A percentile compares a stretch with the other conserved stretches of the same genome.
Evolutionary conservation across 257 asterid genomes (phyloP).

Genomic region (Solanum medicagineum): DNA sequence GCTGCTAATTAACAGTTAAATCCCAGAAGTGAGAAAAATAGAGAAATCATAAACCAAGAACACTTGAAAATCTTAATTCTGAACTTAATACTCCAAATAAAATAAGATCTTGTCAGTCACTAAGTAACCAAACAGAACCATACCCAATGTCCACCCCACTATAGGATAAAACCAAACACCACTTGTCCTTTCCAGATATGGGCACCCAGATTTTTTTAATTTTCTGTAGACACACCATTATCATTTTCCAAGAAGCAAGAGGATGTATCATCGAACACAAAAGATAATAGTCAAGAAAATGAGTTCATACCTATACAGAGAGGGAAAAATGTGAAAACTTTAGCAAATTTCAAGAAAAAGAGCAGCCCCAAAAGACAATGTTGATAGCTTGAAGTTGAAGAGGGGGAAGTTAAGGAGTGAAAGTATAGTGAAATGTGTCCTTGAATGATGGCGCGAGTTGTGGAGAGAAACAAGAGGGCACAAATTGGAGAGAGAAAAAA

Average conservation of each 20-base stretch:
- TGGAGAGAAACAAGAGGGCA: constrained; percentile 10
- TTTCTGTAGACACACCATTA: background rate
- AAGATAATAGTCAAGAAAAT: background rate
- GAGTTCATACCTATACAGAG: background rate
- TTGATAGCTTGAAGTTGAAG: background rate
- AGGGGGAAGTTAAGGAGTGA: background rate
- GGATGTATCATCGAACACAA: background rate
- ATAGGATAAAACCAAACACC: background rate
- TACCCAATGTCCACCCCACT: background rate
- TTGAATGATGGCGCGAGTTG: constrained; percentile 25
- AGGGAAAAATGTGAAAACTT: background rate
- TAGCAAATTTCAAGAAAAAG: constrained; percentile 8
- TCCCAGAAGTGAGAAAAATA: background rate
- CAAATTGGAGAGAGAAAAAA: constrained; percentile 7
- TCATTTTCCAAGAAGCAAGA: background rate
- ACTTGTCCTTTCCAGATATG: background rate
- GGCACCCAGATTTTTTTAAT: background rate
- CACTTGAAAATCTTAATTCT: background rate
- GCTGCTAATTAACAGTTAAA: background rate
- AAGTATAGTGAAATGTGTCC: constrained; percentile 7
- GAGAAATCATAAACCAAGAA: background rate
- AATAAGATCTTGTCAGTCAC: background rate
- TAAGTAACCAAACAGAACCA: background rate
- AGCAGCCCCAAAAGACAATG: constrained; percentile 12
- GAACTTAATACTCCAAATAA: background rate